Percentiles rank a stretch among this genome's conserved stretches.
These are phyloP conservation scores for Penicillium malachiteum DNA, from an alignment of 495 filamentous ascomycete species.

Conservation along the genomic window DNA sequence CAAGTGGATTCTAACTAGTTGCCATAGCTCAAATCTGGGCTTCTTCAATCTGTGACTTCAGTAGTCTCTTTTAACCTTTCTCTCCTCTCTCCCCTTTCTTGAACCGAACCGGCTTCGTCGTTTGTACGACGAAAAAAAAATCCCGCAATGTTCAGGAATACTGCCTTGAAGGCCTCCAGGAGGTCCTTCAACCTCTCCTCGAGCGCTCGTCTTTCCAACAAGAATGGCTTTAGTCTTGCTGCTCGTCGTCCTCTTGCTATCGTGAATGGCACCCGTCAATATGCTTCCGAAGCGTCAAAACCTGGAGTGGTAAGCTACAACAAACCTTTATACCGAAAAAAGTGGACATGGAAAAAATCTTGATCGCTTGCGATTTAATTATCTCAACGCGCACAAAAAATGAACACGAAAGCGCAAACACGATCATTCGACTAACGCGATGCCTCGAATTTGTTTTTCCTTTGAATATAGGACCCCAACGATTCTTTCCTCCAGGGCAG, in stretches of 20 bases:
- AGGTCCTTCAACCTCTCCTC: slow-evolving; percentile 49
- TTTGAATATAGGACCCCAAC: slow-evolving; percentile 65
- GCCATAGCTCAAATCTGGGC: neutral
- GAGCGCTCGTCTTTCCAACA: slow-evolving; percentile 40
- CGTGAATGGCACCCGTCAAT: slow-evolving; percentile 44
- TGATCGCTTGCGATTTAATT: slow-evolving; percentile 11
- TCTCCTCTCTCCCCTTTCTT: slow-evolving; percentile 8
- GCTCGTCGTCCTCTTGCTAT: slow-evolving; percentile 41
- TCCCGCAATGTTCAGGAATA: slow-evolving; percentile 46
- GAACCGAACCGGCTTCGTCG: slow-evolving; percentile 12
- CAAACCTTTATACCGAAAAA: neutral
- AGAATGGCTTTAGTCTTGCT: slow-evolving; percentile 44
- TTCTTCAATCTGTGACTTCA: slow-evolving; percentile 7
- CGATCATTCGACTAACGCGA: slow-evolving; percentile 28
- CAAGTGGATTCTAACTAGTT: too few relatives aligned
- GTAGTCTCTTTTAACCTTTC: slow-evolving; percentile 3
- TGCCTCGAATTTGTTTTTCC: slow-evolving; percentile 14
- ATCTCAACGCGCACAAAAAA: neutral
- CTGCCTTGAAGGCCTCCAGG: slow-evolving; percentile 47
- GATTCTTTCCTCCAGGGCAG: slow-evolving; percentile 94
- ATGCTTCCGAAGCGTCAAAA: slow-evolving; percentile 50
- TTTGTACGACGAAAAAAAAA: slow-evolving; percentile 30
- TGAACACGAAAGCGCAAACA: slow-evolving; percentile 8
- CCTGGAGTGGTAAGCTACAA: slow-evolving; percentile 39
- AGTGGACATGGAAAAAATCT: neutral